Percentiles rank a stretch among this genome's conserved stretches.
phyloP scores from a whole-genome alignment of 2,329 filamentous ascomycete species.

The Claviceps sp. region DNA sequence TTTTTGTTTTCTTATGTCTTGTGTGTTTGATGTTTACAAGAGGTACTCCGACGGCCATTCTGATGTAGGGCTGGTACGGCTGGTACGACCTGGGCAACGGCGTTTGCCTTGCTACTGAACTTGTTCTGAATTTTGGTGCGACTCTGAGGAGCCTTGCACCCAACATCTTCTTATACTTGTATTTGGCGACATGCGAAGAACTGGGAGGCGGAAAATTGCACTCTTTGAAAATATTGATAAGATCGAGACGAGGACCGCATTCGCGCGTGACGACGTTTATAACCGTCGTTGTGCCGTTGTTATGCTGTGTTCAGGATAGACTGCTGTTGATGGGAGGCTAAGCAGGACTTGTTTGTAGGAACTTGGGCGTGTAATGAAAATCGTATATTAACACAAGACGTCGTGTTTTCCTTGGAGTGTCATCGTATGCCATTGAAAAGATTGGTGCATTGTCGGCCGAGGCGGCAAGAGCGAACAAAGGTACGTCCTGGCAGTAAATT shows the following conservation, averaged over 20 bases:
- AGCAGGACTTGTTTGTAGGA: slow-evolving; percentile 1
- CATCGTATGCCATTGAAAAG: not conserved
- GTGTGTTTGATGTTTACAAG: slow-evolving; percentile 1
- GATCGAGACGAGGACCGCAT: slow-evolving; percentile 4
- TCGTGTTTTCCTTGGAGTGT: not conserved
- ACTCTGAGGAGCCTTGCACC: slow-evolving; percentile 33
- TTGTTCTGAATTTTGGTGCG: slow-evolving; percentile 10
- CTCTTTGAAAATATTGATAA: slow-evolving; percentile 2
- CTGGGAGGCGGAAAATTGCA: not conserved
- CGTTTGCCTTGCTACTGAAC: slow-evolving; percentile 6
- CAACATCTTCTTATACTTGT: slow-evolving; percentile 15
- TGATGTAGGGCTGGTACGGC: not conserved
- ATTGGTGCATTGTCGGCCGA: not conserved
- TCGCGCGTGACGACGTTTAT: slow-evolving; percentile 1
- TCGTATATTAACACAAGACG: not conserved
- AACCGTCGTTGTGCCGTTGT: not conserved
- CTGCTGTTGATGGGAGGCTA: not conserved
- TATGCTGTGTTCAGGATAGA: slow-evolving; percentile 3
- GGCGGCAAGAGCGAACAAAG: not conserved
- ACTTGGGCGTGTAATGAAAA: slow-evolving; percentile 6
- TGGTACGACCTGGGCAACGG: slow-evolving; percentile 6
- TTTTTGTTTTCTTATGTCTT: not conserved
- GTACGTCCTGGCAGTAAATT: not conserved
- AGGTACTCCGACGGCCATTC: slow-evolving; percentile 4
- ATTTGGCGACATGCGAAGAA: not conserved